A percentile compares a stretch with the other conserved stretches of the same genome.
Conservation (phyloP, 768 basidiomycete species). For the Pulveroboletus sp. region DNA sequence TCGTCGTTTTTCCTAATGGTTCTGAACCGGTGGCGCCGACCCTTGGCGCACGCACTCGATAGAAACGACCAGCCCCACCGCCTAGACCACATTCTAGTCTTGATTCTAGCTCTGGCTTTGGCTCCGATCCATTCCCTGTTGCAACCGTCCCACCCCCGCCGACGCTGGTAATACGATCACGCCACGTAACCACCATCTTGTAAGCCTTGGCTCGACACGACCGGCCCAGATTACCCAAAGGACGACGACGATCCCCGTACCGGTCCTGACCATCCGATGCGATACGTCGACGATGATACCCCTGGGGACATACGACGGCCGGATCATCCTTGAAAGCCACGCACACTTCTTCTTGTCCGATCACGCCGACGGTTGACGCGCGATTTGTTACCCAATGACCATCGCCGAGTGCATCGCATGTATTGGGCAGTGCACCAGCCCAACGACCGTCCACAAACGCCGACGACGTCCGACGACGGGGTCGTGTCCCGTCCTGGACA, state of each 20-base stretch:
- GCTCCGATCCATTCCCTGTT: background rate
- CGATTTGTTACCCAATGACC: background rate
- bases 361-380: background rate
- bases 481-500: background rate
- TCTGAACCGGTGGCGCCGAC: conserved; percentile 13
- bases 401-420: background rate
- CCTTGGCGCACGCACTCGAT: conserved; percentile 8
- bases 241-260: background rate
- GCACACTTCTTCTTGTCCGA: background rate
- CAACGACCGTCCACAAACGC: background rate
- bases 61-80: background rate
- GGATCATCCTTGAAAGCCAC: conserved; percentile 17
- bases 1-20: background rate
- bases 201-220: conserved; percentile 3
- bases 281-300: background rate
- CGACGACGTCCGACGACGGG: background rate
- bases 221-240: conserved; percentile 2
- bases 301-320: conserved; percentile 7
- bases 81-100: background rate
- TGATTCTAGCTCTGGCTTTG: background rate
- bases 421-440: background rate
- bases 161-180: conserved; percentile 4
- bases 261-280: background rate
- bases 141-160: background rate
- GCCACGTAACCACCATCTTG: conserved; percentile 9